Evolutionary conservation across 2,329 filamentous ascomycete species (phyloP).

Genomic region (Diaporthe australafricana): DNA sequence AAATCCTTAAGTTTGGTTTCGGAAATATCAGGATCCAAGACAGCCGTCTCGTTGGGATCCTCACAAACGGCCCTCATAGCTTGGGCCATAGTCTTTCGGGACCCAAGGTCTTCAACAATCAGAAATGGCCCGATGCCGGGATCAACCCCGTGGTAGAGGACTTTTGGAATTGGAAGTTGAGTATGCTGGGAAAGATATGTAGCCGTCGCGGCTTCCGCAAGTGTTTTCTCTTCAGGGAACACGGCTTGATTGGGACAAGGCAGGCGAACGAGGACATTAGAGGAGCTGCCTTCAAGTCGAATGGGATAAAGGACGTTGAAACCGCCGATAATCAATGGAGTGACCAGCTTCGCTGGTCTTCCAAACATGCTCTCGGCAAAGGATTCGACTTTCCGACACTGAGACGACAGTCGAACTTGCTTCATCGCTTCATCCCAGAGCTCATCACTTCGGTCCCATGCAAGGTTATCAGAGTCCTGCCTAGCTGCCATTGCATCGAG

Average conservation of each 20-base stretch:
- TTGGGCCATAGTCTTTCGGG: not conserved
- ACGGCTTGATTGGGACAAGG: not conserved
- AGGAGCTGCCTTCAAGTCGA: not conserved
- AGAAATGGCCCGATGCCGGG: not conserved
- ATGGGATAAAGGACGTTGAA: conserved; percentile 16
- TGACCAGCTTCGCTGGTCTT: not conserved
- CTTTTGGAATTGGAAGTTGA: not conserved
- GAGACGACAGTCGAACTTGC: conserved; percentile 39
- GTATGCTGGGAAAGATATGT: not conserved
- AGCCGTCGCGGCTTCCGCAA: conserved; percentile 1
- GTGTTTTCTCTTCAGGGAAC: conserved; percentile 5
- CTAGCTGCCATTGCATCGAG: conserved; percentile 41
- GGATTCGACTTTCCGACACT: conserved; percentile 4
- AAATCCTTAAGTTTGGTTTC: not conserved
- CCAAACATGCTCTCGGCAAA: not conserved
- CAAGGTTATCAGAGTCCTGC: conserved; percentile 46
- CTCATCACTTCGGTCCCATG: conserved; percentile 46
- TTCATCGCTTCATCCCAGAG: conserved; percentile 42
- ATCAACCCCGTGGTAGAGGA: not conserved
- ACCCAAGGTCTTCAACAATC: not conserved
- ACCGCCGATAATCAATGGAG: not conserved
- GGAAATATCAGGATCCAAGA: not conserved
- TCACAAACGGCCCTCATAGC: not conserved
- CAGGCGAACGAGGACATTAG: not conserved
- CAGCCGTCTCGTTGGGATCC: not conserved